Evolutionary conservation across 768 basidiomycete species (phyloP).

Genomic region (Russula earlei): DNA sequence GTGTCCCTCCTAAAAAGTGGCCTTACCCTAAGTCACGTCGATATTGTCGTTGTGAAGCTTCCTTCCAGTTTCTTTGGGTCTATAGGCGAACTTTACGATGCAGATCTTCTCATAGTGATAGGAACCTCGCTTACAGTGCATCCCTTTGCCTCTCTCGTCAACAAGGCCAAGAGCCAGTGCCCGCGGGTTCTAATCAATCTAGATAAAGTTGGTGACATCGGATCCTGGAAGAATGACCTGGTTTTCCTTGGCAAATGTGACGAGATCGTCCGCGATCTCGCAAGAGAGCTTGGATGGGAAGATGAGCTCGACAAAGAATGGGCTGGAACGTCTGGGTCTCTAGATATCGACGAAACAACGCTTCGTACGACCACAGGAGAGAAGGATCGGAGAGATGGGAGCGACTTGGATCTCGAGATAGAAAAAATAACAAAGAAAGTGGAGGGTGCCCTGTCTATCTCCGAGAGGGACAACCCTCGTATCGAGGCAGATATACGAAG

Average conservation of each 20-base stretch:
- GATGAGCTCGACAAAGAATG: constrained; percentile 16
- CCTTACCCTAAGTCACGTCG: background rate
- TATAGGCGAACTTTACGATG: constrained; percentile 43
- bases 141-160: constrained; percentile 16
- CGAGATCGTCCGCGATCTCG: constrained; percentile 17
- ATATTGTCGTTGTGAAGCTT: constrained; percentile 37
- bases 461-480: background rate
- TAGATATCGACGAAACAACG: constrained; percentile 3
- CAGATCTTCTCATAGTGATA: constrained; percentile 46
- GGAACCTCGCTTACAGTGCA: constrained; percentile 20
- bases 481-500: background rate
- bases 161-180: constrained; percentile 5
- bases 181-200: constrained; percentile 20
- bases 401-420: constrained; percentile 3
- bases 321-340: background rate
- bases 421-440: constrained; percentile 5
- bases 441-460: background rate
- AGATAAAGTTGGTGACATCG: constrained; percentile 15
- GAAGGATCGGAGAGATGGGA: background rate
- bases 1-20: constrained; percentile 21
- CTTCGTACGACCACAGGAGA: background rate
- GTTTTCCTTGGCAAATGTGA: constrained; percentile 20
- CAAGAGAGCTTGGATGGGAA: constrained; percentile 18
- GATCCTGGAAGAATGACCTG: constrained; percentile 10
- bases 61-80: constrained; percentile 57